Evolutionary conservation across 495 filamentous ascomycete species (phyloP), one percentile per base, ranked within the genome.

Genomic region (Bombardia bombarda): DNA sequence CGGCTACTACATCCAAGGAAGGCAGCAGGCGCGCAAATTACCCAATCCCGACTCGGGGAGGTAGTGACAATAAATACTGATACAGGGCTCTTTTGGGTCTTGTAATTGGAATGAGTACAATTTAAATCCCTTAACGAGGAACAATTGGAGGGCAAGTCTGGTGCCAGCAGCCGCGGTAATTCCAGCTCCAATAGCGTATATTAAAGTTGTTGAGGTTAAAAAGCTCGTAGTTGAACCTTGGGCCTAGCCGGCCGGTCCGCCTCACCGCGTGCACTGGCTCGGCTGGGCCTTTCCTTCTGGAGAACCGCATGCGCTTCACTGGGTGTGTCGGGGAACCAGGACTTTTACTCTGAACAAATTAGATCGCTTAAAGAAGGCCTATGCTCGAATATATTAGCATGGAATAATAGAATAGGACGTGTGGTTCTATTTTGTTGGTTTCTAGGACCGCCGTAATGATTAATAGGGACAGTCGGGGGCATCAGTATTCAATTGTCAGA

Each of bases 371-470:
- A 81, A 81, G 76, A 74, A 81, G 74, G 77, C 74, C 68, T 79
- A 77, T 81, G 72, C 73, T 80, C 71, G 71, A 75, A 82, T 81
- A 78, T 70, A 75, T 79, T 78, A 81, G 72, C 72, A 81, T 82
- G 72, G 76, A 80, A 80, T 82, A 80, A 81, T 80, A 75, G 66
- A 82, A 80, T 80, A 82, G 75, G 72, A 82, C 73, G 71, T 77
- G 71, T 80, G 78, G 26, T 28, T 28, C 26, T 28, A 28, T 28
- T 28, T 28, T 28, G 26, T 28, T 28, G 26, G 26, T 28, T 28
- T 28, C 26, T 28, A 28, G 26, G 26, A 28, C 26, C 26, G 26
- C 26, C 26, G 26, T 28, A 28, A 28, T 28, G 26, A 28, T 28
- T 28, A 28, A 28, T 28, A 28, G 26, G 26, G 26, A 28, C 26